Percentiles rank a stretch among this genome's conserved stretches.
Conservation (phyloP, 306 rosid species). For the Prunus dulcis region DNA sequence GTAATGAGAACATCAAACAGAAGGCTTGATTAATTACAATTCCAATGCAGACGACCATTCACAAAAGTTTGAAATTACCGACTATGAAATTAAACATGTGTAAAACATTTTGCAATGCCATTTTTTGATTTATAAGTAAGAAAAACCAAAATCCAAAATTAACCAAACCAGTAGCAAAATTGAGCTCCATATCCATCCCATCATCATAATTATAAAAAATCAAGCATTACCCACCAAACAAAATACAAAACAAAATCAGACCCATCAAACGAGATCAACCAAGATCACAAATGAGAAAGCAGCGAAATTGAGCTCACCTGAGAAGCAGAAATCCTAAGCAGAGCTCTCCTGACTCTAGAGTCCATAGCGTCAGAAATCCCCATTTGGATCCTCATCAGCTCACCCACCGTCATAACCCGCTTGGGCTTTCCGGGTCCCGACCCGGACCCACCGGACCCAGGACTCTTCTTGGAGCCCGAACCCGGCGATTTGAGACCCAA, state of each 20-base stretch:
- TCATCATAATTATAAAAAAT: not conserved
- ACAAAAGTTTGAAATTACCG: not conserved
- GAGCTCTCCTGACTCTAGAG: constrained; percentile 86
- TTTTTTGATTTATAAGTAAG: not conserved
- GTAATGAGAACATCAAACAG: constrained; percentile 25
- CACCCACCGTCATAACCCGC: constrained; percentile 85
- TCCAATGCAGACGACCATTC: not conserved
- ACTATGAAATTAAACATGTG: not conserved
- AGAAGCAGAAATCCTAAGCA: constrained; percentile 83
- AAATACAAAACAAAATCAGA: not conserved
- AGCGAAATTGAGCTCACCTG: constrained; percentile 49
- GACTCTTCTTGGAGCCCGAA: constrained; percentile 79
- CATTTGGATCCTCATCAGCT: constrained; percentile 95
- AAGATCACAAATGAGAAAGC: not conserved
- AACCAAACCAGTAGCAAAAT: not conserved
- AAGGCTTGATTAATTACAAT: not conserved
- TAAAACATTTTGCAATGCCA: not conserved
- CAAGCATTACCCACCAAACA: not conserved
- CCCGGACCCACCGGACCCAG: constrained; percentile 48
- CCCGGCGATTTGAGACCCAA: constrained; percentile 88
- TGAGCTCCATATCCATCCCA: not conserved
- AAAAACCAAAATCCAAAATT: not conserved
- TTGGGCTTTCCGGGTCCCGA: constrained; percentile 54
- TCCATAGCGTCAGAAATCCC: constrained; percentile 89
- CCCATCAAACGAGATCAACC: constrained; percentile 11